Conservation (phyloP, 2,329 filamentous ascomycete species). For the Colletotrichum karsti region DNA sequence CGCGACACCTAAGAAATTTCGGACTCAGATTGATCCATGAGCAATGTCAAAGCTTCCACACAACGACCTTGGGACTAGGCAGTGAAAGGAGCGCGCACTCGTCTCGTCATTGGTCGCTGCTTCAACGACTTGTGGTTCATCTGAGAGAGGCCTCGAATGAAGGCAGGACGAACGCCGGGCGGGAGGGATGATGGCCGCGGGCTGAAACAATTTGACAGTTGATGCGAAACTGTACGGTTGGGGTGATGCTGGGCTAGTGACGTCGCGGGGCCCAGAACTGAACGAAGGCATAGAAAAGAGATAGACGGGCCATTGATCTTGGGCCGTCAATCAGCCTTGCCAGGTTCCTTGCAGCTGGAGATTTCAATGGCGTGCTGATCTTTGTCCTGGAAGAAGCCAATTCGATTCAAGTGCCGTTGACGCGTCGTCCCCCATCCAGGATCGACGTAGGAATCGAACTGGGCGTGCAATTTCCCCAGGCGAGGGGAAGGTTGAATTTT, state of each 20-base stretch:
- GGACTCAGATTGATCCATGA: background rate
- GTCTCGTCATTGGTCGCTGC: constrained; percentile 2
- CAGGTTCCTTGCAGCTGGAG: background rate
- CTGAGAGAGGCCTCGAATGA: constrained; percentile 12
- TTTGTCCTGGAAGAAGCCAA: background rate
- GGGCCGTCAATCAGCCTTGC: background rate
- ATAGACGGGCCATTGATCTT: background rate
- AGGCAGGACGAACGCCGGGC: background rate
- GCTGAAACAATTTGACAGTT: constrained; percentile 21
- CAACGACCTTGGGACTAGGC: no score
- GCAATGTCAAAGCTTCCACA: background rate
- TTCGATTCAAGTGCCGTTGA: constrained; percentile 6
- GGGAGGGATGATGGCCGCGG: constrained; percentile 10
- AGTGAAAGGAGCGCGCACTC: background rate
- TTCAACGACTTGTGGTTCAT: constrained; percentile 4
- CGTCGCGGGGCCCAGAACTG: background rate
- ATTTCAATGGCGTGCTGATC: background rate
- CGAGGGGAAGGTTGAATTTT: constrained; percentile 20
- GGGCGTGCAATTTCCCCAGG: constrained; percentile 21
- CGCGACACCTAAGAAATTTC: background rate
- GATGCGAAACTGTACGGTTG: constrained; percentile 11
- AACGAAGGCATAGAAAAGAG: background rate
- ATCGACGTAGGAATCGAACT: constrained; percentile 16
- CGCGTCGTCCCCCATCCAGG: constrained; percentile 2
- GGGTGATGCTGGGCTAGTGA: constrained; percentile 1